Conservation (phyloP, 192 early-diverging fungal species). For the Gonapodya sp. region DNA sequence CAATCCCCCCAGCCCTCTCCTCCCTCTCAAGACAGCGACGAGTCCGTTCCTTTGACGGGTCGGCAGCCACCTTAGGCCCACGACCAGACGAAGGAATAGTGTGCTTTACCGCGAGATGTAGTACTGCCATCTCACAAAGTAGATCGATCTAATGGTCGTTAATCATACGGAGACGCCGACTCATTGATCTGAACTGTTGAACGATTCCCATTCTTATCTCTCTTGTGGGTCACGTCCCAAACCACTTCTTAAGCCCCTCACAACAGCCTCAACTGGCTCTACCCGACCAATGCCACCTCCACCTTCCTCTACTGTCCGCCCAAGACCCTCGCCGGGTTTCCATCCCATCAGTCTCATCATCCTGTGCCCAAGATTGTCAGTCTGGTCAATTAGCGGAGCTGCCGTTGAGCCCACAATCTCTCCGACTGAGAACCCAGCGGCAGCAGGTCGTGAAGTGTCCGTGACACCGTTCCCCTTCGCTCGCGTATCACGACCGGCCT, state of each 20-base stretch:
- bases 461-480: neutral
- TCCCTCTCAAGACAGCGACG: no score
- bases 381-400: neutral
- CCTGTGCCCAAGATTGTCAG: neutral
- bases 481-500: neutral
- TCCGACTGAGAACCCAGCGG: neutral
- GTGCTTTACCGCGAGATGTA: no score
- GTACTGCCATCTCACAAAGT: no score
- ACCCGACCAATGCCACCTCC: neutral
- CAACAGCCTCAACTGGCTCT: neutral
- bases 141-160: no score
- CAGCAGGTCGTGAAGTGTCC: neutral
- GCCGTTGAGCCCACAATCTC: neutral
- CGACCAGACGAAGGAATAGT: no score
- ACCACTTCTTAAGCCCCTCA: neutral
- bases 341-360: neutral
- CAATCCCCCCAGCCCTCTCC: no score
- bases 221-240: no score
- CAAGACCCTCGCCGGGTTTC: neutral
- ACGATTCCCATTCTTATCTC: no score
- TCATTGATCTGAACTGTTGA: no score
- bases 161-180: no score
- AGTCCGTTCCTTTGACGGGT: no score
- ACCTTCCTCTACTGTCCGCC: neutral
- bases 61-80: no score